These are phyloP conservation scores for Neofusicoccum ribis DNA, from an alignment of 2,329 filamentous ascomycete genomes.

Conservation along the genomic window DNA sequence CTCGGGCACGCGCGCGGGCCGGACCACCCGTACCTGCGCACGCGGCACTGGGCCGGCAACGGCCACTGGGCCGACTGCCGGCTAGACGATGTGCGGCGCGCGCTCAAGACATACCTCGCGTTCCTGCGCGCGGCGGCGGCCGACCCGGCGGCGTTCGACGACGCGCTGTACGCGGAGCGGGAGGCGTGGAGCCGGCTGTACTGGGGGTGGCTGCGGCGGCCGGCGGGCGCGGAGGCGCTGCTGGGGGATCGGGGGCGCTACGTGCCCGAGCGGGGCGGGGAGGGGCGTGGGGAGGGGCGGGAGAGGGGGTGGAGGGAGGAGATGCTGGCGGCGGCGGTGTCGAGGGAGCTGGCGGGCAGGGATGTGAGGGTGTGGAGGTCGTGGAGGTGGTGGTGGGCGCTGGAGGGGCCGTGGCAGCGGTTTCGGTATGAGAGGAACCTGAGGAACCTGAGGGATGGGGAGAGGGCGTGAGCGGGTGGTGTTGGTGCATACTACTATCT, in stretches of 20 bases:
- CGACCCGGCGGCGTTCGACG: conserved; percentile 25
- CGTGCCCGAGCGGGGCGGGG: not conserved
- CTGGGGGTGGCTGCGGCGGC: conserved; percentile 25
- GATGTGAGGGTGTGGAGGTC: not conserved
- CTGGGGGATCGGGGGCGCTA: not conserved
- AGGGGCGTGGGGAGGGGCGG: too few species aligned
- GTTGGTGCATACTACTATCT: not conserved
- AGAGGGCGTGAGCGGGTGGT: not conserved
- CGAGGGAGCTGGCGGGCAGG: conserved; percentile 16
- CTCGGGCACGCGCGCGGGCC: conserved; percentile 36
- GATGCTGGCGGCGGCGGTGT: not conserved
- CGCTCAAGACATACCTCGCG: conserved; percentile 32
- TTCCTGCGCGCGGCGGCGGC: conserved; percentile 21
- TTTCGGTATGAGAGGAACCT: not conserved
- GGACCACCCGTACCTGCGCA: conserved; percentile 31
- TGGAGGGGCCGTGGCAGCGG: conserved; percentile 7
- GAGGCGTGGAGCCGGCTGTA: conserved; percentile 30
- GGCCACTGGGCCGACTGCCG: conserved; percentile 29
- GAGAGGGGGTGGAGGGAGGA: not conserved
- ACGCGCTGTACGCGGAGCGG: conserved; percentile 25
- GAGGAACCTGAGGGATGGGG: not conserved
- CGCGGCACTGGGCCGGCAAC: conserved; percentile 28
- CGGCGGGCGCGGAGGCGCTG: not conserved
- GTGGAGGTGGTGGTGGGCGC: not conserved
- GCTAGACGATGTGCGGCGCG: conserved; percentile 33